phyloP scores from a whole-genome alignment of 1,284 basidiomycete genomes.

The Flammula alnicola region DNA sequence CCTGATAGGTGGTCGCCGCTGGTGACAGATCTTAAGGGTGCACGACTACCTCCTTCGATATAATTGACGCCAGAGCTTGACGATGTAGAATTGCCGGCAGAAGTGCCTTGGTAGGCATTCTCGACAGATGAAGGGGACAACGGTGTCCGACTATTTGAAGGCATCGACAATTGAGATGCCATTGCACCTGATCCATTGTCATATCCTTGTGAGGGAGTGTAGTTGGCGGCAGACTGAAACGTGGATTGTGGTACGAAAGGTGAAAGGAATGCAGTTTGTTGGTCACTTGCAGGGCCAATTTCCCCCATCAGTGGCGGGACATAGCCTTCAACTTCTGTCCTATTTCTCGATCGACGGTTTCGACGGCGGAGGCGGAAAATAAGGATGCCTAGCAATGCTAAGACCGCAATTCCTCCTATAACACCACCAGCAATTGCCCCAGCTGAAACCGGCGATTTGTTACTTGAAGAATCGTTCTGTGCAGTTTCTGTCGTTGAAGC shows the following conservation, averaged over 20 bases:
- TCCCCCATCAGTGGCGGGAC: too few species aligned
- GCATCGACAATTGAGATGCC: not conserved
- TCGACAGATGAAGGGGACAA: too few species aligned
- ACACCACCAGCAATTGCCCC: slow-evolving; percentile 28
- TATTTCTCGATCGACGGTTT: slow-evolving; percentile 1
- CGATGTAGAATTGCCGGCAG: not conserved
- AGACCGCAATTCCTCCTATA: slow-evolving; percentile 24
- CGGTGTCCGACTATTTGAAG: too few species aligned
- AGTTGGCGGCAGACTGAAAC: too few species aligned
- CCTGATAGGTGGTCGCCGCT: slow-evolving; percentile 15
- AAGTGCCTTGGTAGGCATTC: slow-evolving; percentile 5
- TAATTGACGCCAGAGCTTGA: slow-evolving; percentile 5
- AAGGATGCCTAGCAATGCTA: slow-evolving; percentile 17
- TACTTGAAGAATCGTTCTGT: slow-evolving; percentile 1
- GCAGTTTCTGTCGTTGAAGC: slow-evolving; percentile 15
- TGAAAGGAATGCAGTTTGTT: too few species aligned
- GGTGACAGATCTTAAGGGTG: slow-evolving; percentile 13
- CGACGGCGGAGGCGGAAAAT: slow-evolving; percentile 22
- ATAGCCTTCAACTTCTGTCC: too few species aligned
- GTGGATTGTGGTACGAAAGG: too few species aligned
- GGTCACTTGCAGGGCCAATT: too few species aligned
- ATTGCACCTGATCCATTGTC: too few species aligned
- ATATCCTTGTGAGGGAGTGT: too few species aligned
- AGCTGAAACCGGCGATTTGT: not conserved
- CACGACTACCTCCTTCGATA: not conserved